Conservation (phyloP, 805 yeast species). For the Yarrowia keelungensis region DNA sequence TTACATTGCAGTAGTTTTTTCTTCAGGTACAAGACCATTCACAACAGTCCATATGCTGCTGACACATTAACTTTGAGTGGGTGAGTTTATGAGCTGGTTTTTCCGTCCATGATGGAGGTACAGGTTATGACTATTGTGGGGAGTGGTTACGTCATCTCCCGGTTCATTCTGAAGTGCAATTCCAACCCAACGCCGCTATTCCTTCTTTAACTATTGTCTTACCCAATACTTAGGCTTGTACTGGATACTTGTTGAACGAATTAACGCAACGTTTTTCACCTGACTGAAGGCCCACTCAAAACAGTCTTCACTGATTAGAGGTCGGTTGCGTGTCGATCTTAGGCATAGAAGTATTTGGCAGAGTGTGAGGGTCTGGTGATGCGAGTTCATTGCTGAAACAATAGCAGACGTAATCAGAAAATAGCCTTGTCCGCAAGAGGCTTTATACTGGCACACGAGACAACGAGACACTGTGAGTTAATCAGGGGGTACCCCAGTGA, state of each 20-base stretch:
- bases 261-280: neutral
- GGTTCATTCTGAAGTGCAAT: too few relatives aligned
- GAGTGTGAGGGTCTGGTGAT: neutral
- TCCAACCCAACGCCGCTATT: too few relatives aligned
- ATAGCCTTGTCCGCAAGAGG: neutral
- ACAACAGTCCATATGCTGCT: too few relatives aligned
- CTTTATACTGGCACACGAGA: neutral
- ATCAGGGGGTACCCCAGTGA: neutral
- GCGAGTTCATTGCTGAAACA: neutral
- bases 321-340: conserved; percentile 1
- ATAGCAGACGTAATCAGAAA: neutral
- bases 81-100: neutral
- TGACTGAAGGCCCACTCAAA: neutral
- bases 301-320: neutral
- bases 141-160: too few relatives aligned
- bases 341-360: neutral
- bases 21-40: neutral
- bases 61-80: neutral
- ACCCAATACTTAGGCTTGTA: too few relatives aligned
- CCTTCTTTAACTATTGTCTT: too few relatives aligned
- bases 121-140: neutral
- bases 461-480: neutral
- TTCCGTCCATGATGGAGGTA: neutral
- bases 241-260: too few relatives aligned
- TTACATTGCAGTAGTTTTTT: neutral